Base-by-base conservation (phyloP, 2,329 filamentous ascomycete genomes). In the Dendryphion nanum region DNA sequence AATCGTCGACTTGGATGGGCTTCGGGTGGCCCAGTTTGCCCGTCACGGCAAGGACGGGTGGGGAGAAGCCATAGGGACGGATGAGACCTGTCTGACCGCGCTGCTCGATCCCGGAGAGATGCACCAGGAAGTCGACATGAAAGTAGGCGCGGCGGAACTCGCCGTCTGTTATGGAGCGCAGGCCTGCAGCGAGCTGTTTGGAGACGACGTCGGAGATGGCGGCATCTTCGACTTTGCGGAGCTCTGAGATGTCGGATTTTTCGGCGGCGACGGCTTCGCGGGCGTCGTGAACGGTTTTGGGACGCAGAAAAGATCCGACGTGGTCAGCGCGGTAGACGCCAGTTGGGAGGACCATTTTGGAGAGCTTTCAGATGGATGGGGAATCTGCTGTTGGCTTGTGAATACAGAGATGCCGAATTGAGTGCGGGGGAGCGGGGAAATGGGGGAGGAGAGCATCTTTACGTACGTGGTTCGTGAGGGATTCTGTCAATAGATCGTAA, bases 121-220 rank as follows among this genome's bases (percentile, higher is more conserved):
- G 71, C 57, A 75, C 68, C 30, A 79, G 67, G 62, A 78, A 79
- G 60, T 79, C 77, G 42, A 79, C 71, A 57, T 79, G 76, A 64
- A 80, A 80, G 66, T 72, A 79, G 31, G 71, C 70, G 38, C 76
- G 73, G 36, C 76, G 72, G 61, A 77, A 78, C 59, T 79, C 76
- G 61, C 76, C 76, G 42, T 78, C 76, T 6, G 76, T 79, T 31
- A 79, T 68, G 38, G 71, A 69, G 38, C 64, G 69, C 17, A 78
- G 58, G 21, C 76, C 75, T 38, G 67, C 69, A 15, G 64, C 63
- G 30, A 77, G 64, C 52, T 79, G 70, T 49, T 72, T 68, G 40
- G 67, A 55, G 33, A 76, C 74, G 2, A 76, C 73, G 5, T 66
- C 51, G 20, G 67, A 61, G 47, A 78, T 70, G 56, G 73, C 64